These are phyloP conservation scores for Epipyxis sp. DNA, from an alignment of 108 stramenopile genomes.

Conservation along the genomic window DNA sequence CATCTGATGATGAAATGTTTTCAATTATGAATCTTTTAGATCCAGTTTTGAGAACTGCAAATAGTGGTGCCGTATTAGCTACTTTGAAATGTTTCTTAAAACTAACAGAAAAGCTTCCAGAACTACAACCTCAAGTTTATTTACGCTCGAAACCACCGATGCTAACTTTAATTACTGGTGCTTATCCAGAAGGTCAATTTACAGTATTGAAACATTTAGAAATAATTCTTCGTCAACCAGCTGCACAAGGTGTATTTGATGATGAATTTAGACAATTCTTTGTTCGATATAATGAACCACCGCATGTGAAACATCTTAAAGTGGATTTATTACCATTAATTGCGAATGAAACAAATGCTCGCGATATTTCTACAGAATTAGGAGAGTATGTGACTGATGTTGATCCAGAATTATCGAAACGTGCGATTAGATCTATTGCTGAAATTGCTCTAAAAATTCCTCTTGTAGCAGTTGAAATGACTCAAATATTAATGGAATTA, in stretches of 20 bases:
- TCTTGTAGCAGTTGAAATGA: slow-evolving; percentile 72
- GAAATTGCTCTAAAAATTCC: slow-evolving; percentile 77
- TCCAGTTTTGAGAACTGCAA: slow-evolving; percentile 85
- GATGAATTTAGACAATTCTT: slow-evolving; percentile 96
- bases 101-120: slow-evolving; percentile 65
- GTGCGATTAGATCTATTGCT: slow-evolving; percentile 82
- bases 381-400: slow-evolving; percentile 80
- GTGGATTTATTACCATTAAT: slow-evolving; percentile 76
- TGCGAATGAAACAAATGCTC: slow-evolving; percentile 78
- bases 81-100: slow-evolving; percentile 85
- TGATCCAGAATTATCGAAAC: slow-evolving; percentile 69
- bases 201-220: slow-evolving; percentile 88
- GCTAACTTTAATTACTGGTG: slow-evolving; percentile 79
- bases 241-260: slow-evolving; percentile 86
- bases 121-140: slow-evolving; percentile 78
- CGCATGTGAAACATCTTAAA: slow-evolving; percentile 90
- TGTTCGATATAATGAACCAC: slow-evolving; percentile 87
- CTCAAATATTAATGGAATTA: slow-evolving; percentile 79
- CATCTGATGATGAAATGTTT: slow-evolving; percentile 84
- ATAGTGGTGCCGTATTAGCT: slow-evolving; percentile 87
- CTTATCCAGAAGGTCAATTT: slow-evolving; percentile 75
- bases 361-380: slow-evolving; percentile 90
- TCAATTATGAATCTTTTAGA: slow-evolving; percentile 99
- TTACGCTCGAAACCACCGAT: slow-evolving; percentile 85
- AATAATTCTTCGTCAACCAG: slow-evolving; percentile 67